Evolutionary conservation across 192 early-diverging fungal genomes (phyloP), one percentile per base, ranked within the genome.

Genomic region (Coemansia sp.): DNA sequence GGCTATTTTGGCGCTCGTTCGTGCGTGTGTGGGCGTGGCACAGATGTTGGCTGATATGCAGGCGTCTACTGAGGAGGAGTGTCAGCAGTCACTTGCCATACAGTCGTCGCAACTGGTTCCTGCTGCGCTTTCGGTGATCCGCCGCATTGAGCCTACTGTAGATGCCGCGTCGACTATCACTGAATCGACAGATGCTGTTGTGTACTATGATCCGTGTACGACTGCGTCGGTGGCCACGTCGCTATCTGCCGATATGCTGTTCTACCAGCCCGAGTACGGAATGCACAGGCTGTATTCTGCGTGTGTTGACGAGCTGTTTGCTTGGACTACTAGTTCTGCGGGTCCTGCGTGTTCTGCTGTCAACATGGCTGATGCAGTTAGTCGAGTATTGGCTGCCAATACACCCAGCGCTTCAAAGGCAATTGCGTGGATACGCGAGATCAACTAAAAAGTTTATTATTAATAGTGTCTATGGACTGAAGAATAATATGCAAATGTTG

Each of bases 351-450:
- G 50, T 29, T 4, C 23, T 10, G 9, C 25, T 6, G 6, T 21
- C 21, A 51, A 71, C 11, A 29, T 49, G 7, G 27, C 52, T 7
- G 74, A 70, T 5, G 39, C 70, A 11, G 45, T 57, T 38, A 49
- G 61, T 21, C 61, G 69, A 16, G 74, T 64, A 2, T 22, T 76
- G 27, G 65, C 48, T 10, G 41, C 59, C 17, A 35, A 25, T 49
- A 60, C 56, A 1, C 60, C 59, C 0, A 65, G 64, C 31, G 48
- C 61, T 6, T 9, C 41, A 6, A 27, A 35, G 16, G 52, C 57
- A 3, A 41, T 35, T 10, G 22, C 61, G 3, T 70, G 74, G 68
- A 76, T 76, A 49, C 64, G 74, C 21, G 68, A 67, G n/a, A 16
- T 31, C 27, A 26, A 55, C 4, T 6, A 16, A n/a, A 10, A 45